Evolutionary conservation across 2,329 filamentous ascomycete genomes (phyloP), one percentile per base, ranked within the genome.

Genomic region (Ambrosiella xylebori): DNA sequence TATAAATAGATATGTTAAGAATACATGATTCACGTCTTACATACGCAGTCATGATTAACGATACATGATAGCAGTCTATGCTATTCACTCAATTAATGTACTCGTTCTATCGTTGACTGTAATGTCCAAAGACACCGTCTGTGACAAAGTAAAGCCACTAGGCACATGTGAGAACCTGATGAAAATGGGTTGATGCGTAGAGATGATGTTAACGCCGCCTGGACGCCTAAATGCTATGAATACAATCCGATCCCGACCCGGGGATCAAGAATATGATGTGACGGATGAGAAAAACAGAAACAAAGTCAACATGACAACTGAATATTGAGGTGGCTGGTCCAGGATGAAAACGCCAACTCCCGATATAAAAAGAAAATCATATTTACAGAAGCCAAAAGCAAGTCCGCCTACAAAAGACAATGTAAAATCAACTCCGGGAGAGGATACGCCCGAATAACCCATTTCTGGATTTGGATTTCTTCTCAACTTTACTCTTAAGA

Each of bases 311-410:
- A 56, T 36, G 13, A 56, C 45, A 51, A 35, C 12, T 9, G 12
- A 12, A 36, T 9, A 49, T n/a, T n/a, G 12, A 49, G 17, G 17
- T 49, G 17, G 8, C 12, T 49, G 45, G 13, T 9, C 15, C 12
- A 49, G 45, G 45, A 49, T 49, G 45, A 15, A n/a, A n/a, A 49
- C 45, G 8, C 3, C 45, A 49, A 27, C 3, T 27, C 27, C 12
- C 45, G 15, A 12, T n/a, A 47, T 2, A 13, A n/a, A 35, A 54
- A 54, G 9, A 54, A 67, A 75, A 54, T 5, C 13, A 54, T 74
- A 78, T 59, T 84, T 80, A 67, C 75, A 73, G n/a, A 54, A 58
- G 13, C 11, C 19, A 11, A 51, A 27, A 40, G 35, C 15, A 27
- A 19, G 40, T 11, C 40, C 40, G 11, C 35, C 37, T 5, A 27